phyloP scores from a whole-genome alignment of 192 early-diverging fungal species.

The Polychytrium aggregatum region DNA sequence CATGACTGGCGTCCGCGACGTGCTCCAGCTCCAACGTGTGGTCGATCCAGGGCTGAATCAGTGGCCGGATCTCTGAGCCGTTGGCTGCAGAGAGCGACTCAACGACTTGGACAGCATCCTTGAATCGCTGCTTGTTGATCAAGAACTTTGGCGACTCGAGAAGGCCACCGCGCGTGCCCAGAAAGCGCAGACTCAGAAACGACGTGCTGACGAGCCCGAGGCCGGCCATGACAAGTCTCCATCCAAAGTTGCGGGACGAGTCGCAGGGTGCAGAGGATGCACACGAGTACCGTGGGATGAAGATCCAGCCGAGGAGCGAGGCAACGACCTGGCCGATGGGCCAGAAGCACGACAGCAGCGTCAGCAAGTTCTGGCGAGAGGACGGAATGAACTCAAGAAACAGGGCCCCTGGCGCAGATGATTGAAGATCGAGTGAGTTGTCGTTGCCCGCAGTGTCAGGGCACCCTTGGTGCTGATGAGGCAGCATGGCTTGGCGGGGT shows the following conservation, averaged over 20 bases:
- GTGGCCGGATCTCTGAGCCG: no score
- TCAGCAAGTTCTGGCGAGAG: slow-evolving; percentile 67
- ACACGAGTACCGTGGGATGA: slow-evolving; percentile 46
- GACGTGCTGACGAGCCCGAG: slow-evolving; percentile 52
- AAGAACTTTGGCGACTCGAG: slow-evolving; percentile 76
- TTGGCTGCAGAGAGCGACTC: no score
- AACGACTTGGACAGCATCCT: slow-evolving; percentile 13
- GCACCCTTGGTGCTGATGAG: no score
- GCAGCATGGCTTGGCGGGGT: no score
- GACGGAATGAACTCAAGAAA: slow-evolving; percentile 79
- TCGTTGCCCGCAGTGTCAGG: no score
- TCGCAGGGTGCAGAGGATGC: not conserved
- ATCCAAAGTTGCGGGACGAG: slow-evolving; percentile 33
- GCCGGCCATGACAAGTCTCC: slow-evolving; percentile 63
- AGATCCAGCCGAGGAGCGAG: slow-evolving; percentile 47
- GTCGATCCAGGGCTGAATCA: no score
- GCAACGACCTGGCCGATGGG: slow-evolving; percentile 68
- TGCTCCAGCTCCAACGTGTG: no score
- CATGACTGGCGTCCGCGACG: slow-evolving; percentile 9
- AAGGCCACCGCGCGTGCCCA: slow-evolving; percentile 52
- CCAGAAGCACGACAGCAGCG: slow-evolving; percentile 74
- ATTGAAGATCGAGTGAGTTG: no score
- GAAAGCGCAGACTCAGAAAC: no score
- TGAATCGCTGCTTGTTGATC: slow-evolving; percentile 20
- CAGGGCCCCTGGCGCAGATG: slow-evolving; percentile 51